Evolutionary conservation across 2,329 filamentous ascomycete genomes (phyloP).

Genomic region (Pyricularia grisea): DNA sequence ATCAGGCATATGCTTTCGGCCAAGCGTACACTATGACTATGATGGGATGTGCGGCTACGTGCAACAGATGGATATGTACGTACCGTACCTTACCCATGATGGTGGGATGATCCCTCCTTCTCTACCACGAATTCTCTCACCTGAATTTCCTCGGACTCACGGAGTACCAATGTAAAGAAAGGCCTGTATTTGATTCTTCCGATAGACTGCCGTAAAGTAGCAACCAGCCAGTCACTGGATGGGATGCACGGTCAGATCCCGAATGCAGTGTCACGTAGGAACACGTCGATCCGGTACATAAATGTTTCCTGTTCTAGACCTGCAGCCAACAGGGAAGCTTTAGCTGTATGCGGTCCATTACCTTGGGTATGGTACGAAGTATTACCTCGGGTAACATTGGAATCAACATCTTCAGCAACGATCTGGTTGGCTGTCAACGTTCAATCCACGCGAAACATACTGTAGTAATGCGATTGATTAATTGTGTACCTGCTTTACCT

Average conservation of each 20-base stretch:
- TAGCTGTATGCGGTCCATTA: not conserved
- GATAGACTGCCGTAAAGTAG: not conserved
- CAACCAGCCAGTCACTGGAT: not conserved
- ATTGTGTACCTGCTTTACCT: too few relatives aligned
- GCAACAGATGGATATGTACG: not conserved
- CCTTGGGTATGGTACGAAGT: not conserved
- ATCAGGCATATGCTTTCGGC: not conserved
- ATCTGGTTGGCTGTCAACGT: not conserved
- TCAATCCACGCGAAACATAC: not conserved
- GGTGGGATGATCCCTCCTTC: not conserved
- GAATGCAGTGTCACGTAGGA: not conserved
- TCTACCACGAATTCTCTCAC: not conserved
- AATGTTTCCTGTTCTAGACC: not conserved
- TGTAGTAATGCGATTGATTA: too few relatives aligned
- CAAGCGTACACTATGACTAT: not conserved
- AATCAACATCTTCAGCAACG: not conserved
- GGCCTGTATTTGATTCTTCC: not conserved
- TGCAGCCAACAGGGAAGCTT: not conserved
- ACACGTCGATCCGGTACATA: not conserved
- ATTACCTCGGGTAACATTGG: too few relatives aligned
- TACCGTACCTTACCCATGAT: not conserved
- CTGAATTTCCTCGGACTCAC: not conserved
- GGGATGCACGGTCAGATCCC: not conserved
- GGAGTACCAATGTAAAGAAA: too few relatives aligned
- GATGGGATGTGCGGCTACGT: not conserved